phyloP scores from a whole-genome alignment of 352 stramenopile genomes.

The Blastocystis hominis region DNA sequence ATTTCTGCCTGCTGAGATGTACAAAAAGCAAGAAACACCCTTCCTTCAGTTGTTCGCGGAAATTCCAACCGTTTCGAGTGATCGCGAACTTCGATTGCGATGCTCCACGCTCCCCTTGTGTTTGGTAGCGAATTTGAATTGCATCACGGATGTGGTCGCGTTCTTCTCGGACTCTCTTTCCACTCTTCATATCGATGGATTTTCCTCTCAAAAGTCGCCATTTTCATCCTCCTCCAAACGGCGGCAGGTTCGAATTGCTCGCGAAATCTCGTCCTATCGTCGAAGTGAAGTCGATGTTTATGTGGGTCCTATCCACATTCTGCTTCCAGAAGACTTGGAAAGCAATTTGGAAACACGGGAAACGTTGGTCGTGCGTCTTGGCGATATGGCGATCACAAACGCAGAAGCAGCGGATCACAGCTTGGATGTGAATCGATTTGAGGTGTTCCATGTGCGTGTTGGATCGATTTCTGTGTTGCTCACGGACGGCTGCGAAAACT shows the following conservation, averaged over 20 bases:
- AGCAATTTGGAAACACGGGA: neutral
- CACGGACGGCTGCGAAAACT: neutral
- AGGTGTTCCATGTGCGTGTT: neutral
- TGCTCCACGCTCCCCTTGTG: conserved; percentile 14
- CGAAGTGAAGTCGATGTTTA: neutral
- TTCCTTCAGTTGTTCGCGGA: conserved; percentile 15
- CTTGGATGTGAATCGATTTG: neutral
- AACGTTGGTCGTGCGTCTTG: neutral
- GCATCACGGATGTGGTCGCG: neutral
- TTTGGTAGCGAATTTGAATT: conserved; percentile 7
- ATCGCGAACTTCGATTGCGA: neutral
- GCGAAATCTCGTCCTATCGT: neutral
- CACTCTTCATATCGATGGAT: neutral
- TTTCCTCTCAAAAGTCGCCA: neutral
- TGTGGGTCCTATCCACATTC: neutral
- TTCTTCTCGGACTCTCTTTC: neutral
- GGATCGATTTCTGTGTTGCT: neutral
- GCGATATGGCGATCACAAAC: neutral
- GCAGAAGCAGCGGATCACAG: neutral
- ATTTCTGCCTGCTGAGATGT: neutral
- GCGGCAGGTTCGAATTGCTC: neutral
- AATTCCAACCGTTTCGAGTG: neutral
- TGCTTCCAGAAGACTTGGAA: conserved; percentile 11
- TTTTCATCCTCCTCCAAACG: neutral
- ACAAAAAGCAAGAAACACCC: neutral